Base-by-base conservation (phyloP, 768 basidiomycete species). In the Boletales sp. region DNA sequence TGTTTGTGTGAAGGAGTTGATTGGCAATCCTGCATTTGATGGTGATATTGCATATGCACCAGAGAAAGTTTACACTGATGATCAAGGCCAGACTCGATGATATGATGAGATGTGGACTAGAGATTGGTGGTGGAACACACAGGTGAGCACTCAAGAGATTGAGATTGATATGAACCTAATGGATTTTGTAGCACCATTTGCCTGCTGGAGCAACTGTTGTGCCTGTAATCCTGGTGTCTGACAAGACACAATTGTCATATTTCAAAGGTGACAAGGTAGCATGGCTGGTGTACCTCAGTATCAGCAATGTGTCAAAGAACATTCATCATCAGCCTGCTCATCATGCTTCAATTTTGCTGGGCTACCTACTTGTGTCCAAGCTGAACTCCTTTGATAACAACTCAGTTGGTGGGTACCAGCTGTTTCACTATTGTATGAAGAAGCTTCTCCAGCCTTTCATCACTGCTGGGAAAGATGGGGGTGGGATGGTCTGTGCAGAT, bases 1-100 rank as follows among this genome's bases (percentile, higher is more conserved):
- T 14, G 59, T 66, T 31, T 67, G 64, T 15, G 58, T 73, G 10
- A 35, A 54, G 10, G 57, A 64, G 12, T 58, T 74, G 1, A 61
- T 69, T 34, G 57, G 57, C 2, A 69, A 72, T 34, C 63, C 65
- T 4, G n/a, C 32, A 0, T 52, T 52, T 8, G 0, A 34, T 4
- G 11, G 12, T 0, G 3, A 40, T 0, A 29, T 55, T 2, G 29
- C 31, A 17, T 55, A 52, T 19, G 13, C 11, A 37, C 51, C 54
- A 8, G 54, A 55, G 11, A 44, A 47, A 9, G 24, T 34, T 2
- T 55, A 41, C n/a, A n/a, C n/a, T 8, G 46, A 39, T 27, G 2
- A 1, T 2, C 8, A 27, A 0, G 42, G 34, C 2, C 2, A 19
- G 0, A 42, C 11, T 30, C 17, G 46, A 2, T 15, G 27, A 5